Conservation (phyloP, 441 rosid genomes). For the Syzygium syzygioides region DNA sequence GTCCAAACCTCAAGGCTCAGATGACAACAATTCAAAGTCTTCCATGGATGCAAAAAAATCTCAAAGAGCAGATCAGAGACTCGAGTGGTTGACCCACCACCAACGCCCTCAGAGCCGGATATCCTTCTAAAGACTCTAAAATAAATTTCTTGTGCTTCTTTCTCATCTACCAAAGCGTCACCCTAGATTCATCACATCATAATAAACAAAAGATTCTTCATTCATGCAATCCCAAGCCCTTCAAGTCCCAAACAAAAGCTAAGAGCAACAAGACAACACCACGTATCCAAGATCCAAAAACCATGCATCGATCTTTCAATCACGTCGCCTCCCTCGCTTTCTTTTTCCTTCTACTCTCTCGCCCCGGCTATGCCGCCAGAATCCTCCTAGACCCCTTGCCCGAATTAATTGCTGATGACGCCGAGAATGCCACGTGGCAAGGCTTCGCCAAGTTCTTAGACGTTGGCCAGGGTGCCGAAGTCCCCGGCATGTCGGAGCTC, state of each 20-base stretch:
- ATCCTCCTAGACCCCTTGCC: background rate
- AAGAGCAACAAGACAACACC: background rate
- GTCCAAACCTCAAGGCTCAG: background rate
- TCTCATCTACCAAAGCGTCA: background rate
- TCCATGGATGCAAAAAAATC: background rate
- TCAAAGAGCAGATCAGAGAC: background rate
- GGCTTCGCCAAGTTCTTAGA: background rate
- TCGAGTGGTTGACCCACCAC: background rate
- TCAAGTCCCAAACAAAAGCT: background rate
- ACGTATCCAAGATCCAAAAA: background rate
- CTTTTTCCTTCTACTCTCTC: background rate
- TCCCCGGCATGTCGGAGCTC: constrained; percentile 1
- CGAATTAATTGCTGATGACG: background rate
- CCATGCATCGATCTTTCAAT: background rate
- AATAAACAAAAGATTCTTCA: background rate
- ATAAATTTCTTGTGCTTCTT: background rate
- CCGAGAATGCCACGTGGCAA: background rate
- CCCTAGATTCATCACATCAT: background rate
- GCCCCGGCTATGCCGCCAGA: background rate
- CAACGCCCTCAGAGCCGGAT: background rate
- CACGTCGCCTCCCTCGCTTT: background rate
- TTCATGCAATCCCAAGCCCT: background rate
- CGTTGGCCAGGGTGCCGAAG: background rate
- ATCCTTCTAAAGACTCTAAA: background rate
- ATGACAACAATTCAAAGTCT: background rate